phyloP scores from a whole-genome alignment of 2,329 filamentous ascomycete genomes.

The Onygenales sp. region DNA sequence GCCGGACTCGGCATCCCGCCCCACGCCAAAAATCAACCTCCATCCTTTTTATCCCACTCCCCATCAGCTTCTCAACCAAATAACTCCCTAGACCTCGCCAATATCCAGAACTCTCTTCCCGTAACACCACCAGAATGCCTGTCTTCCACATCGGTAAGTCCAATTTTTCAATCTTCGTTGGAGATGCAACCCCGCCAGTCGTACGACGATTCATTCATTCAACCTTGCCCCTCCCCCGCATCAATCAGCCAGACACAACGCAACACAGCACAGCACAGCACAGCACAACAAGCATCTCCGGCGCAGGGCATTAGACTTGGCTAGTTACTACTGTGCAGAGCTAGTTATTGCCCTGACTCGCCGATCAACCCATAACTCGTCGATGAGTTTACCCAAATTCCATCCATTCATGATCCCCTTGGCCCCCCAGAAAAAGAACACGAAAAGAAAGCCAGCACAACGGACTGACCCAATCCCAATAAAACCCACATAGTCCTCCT shows the following conservation, averaged over 20 bases:
- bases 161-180: neutral
- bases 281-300: no score
- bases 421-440: neutral
- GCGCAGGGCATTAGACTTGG: no score
- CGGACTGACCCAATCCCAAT: neutral
- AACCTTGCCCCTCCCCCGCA: no score
- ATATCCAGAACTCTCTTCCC: neutral
- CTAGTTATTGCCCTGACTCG: no score
- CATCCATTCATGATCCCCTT: no score
- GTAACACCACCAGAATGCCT: slow-evolving; percentile 19
- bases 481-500: slow-evolving; percentile 26
- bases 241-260: no score
- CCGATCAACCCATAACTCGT: no score
- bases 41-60: neutral
- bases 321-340: no score
- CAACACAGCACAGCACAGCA: no score
- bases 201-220: no score
- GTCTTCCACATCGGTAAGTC: slow-evolving; percentile 32
- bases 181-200: no score
- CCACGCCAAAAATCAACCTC: neutral
- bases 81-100: neutral
- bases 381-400: no score
- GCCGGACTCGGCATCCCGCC: neutral
- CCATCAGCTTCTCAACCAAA: neutral
- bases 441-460: neutral